Evolutionary conservation across 2,329 filamentous ascomycete genomes (phyloP).

Genomic region (Trichoderma brevicompactum): DNA sequence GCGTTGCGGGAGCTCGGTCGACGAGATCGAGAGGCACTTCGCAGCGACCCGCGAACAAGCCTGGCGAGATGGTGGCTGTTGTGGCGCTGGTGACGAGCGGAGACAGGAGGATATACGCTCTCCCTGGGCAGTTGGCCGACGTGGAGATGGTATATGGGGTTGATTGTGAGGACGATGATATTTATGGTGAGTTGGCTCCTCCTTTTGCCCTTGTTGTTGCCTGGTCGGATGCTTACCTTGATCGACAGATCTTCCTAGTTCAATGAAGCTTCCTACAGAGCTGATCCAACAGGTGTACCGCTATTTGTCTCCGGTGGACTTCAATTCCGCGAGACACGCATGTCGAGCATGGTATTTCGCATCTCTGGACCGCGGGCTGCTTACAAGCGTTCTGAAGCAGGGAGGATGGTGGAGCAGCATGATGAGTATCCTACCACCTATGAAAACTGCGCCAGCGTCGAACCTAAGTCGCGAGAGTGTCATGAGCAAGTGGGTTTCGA

Average conservation of each 20-base stretch:
- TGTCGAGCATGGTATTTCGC: constrained; percentile 64
- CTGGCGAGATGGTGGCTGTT: constrained; percentile 30
- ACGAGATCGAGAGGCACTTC: constrained; percentile 26
- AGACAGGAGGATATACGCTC: constrained; percentile 27
- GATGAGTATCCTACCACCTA: constrained; percentile 36
- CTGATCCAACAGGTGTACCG: constrained; percentile 45
- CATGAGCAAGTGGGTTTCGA: constrained; percentile 49
- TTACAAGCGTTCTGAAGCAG: constrained; percentile 58
- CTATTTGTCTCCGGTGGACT: constrained; percentile 47
- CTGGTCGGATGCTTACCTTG: not conserved
- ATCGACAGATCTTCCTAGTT: constrained; percentile 29
- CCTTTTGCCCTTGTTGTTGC: not conserved
- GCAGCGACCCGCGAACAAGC: constrained; percentile 20
- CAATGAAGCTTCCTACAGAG: constrained; percentile 43
- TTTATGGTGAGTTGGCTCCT: not conserved
- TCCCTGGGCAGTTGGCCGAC: constrained; percentile 29
- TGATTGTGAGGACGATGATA: not conserved
- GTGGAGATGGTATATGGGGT: constrained; percentile 29
- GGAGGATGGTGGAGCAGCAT: constrained; percentile 57
- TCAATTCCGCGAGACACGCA: constrained; percentile 63
- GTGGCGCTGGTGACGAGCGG: constrained; percentile 31
- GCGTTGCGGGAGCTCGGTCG: constrained; percentile 34
- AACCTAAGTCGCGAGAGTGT: constrained; percentile 38
- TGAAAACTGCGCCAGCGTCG: constrained; percentile 30
- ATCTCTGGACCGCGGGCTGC: constrained; percentile 56